Base-by-base conservation (phyloP, 2,329 filamentous ascomycete species). In the Scedosporium boydii region DNA sequence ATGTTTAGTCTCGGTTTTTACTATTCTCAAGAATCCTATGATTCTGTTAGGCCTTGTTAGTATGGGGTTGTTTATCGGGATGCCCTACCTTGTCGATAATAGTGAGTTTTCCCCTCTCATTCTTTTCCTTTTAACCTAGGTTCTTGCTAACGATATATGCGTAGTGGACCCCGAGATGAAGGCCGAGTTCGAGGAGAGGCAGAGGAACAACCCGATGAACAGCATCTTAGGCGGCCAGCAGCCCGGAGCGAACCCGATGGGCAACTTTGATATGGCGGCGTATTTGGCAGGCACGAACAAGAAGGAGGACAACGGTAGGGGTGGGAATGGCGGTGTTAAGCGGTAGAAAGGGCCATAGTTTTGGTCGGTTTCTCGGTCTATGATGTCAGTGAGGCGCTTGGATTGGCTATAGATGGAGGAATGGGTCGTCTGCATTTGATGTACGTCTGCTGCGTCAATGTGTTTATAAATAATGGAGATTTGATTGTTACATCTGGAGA, bases 141-240 rank as follows among this genome's bases (percentile, higher is more conserved):
- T 34, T 53, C 6, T 44, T 56, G 51, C n/a, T 53, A 59, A 68
- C 67, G 65, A 68, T 58, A n/a, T 18, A 16, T 23, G 16, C 10
- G 9, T 70, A 97, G 93, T 99, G 93, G 95, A 98, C 73, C 91
- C 91, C n/a, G 95, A 99, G 75, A 89, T 91, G 77, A 87, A 87
- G 69, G 91, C 90, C 69, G 95, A 98, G 73, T 96, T 95, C 72
- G 92, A 97, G 73, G 90, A 91, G 70, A 88, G 91, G 70, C 91
- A 95, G 74, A 91, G 92, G 76, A 84, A 85, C 66, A 87, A 85
- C 67, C 85, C 89, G 1, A 79, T 93, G 67, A 82, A 80, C 65
- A 80, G 83, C 71, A 69, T 85, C 68, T 78, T 85, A 65, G 77
- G 75, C 23, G 73, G 72, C 62, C 38, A 71, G 70, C 14, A 68